Evolutionary conservation across 192 early-diverging fungal genomes (phyloP).

Genomic region (Mortierella antarctica): DNA sequence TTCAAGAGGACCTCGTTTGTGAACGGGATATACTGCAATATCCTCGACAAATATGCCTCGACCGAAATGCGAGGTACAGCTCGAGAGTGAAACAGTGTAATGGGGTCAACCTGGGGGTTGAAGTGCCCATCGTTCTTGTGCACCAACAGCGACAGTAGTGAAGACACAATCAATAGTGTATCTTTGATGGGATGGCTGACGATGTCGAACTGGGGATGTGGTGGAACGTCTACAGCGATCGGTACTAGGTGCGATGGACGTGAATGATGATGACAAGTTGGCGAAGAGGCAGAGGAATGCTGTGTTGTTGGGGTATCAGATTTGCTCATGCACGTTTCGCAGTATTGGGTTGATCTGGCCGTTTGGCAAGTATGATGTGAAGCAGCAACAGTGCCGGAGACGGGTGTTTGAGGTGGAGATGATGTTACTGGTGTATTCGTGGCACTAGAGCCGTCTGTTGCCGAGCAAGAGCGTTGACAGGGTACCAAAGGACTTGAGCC

Average conservation of each 20-base stretch:
- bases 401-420: neutral
- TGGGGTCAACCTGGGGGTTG: slow-evolving; percentile 33
- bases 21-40: slow-evolving; percentile 75
- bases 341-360: slow-evolving; percentile 1
- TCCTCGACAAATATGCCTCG: slow-evolving; percentile 70
- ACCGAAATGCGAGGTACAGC: slow-evolving; percentile 73
- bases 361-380: neutral
- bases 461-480: too few species aligned
- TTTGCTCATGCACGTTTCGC: slow-evolving; percentile 13
- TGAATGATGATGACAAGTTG: neutral
- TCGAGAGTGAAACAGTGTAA: slow-evolving; percentile 78
- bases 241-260: too few species aligned
- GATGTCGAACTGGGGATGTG: slow-evolving; percentile 47
- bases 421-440: neutral
- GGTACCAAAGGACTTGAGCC: too few species aligned
- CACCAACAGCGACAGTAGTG: slow-evolving; percentile 58
- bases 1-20: slow-evolving; percentile 76
- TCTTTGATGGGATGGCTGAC: slow-evolving; percentile 53
- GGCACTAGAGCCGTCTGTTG: too few species aligned
- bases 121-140: slow-evolving; percentile 56
- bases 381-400: neutral
- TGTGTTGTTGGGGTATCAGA: neutral
- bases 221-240: neutral
- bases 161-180: slow-evolving; percentile 59
- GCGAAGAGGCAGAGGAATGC: neutral